phyloP scores from a whole-genome alignment of 2,329 filamentous ascomycete genomes.

The Aspergillus pseudotamarii region DNA sequence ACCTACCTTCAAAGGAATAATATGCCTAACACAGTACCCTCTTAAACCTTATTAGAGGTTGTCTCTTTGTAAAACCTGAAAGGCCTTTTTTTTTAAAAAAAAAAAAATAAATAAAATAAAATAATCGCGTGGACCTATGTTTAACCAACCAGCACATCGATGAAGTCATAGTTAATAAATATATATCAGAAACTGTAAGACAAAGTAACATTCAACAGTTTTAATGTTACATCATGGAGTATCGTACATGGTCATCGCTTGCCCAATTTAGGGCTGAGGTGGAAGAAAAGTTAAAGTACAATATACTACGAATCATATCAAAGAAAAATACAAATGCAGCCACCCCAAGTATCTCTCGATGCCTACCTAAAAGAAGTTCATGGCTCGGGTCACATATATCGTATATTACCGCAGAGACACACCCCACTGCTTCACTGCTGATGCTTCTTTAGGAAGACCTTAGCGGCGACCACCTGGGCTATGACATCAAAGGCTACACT shows the following conservation, averaged over 20 bases:
- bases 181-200: not conserved
- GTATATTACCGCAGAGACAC: not conserved
- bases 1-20: not conserved
- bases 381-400: slow-evolving; percentile 14
- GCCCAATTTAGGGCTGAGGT: not conserved
- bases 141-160: not conserved
- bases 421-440: not conserved
- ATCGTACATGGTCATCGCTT: not conserved
- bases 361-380: slow-evolving; percentile 1
- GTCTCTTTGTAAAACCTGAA: not conserved
- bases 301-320: not conserved
- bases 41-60: not conserved
- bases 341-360: not conserved
- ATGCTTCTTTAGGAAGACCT: too few species aligned
- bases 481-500: slow-evolving; percentile 1
- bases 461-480: not conserved
- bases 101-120: too few species aligned
- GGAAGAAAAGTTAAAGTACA: slow-evolving; percentile 1
- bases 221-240: not conserved
- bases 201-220: not conserved
- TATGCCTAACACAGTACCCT: not conserved
- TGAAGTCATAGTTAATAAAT: not conserved
- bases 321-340: slow-evolving; percentile 1
- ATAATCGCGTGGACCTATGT: not conserved
- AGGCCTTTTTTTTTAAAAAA: not conserved